These are phyloP conservation scores for Ceratocystis harringtonii DNA, from an alignment of 2,329 filamentous ascomycete species.

Conservation along the genomic window DNA sequence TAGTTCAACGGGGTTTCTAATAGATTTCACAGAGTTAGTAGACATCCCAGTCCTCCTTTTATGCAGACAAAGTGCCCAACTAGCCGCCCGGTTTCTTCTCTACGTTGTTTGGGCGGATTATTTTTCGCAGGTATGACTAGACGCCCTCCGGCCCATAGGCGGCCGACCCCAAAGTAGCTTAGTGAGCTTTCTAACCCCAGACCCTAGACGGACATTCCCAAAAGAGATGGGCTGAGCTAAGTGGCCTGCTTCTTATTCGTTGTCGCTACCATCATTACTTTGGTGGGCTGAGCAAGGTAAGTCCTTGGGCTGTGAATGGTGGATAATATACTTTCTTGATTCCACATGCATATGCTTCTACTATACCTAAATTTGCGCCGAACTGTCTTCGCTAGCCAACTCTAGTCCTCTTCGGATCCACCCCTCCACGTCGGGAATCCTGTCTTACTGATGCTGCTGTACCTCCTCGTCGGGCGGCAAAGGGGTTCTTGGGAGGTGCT, in stretches of 20 bases:
- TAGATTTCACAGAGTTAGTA: neutral
- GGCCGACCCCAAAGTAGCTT: neutral
- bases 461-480: neutral
- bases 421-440: neutral
- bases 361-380: no score
- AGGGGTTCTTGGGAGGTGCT: neutral
- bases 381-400: neutral
- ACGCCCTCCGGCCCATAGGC: neutral
- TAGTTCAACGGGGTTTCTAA: no score
- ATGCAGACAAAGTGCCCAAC: neutral
- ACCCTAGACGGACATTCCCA: slow-evolving; percentile 5
- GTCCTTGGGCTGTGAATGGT: neutral
- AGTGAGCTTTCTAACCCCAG: neutral
- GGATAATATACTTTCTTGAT: neutral
- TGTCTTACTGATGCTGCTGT: neutral
- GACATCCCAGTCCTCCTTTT: neutral
- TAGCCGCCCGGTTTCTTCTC: neutral
- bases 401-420: neutral
- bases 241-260: neutral
- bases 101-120: neutral
- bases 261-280: neutral
- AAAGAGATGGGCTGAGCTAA: neutral
- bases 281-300: no score
- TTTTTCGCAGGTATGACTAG: slow-evolving; percentile 7
- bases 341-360: neutral